phyloP scores from a whole-genome alignment of 176 grass and related monocot genomes.

The Musa itinerans region DNA sequence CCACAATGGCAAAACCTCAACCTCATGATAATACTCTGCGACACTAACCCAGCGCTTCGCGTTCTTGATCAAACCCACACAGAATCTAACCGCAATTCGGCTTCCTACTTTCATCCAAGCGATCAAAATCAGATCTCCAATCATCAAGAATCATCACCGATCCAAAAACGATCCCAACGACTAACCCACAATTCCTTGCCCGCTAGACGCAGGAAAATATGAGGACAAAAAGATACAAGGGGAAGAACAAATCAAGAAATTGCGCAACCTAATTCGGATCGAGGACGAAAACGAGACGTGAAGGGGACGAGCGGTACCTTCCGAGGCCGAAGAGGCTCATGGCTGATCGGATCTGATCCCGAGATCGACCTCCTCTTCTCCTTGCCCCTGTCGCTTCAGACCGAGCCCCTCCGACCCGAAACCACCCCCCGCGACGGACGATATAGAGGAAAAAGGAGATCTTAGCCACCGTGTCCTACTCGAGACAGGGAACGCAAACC shows the following conservation, averaged over 20 bases:
- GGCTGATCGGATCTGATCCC: constrained; percentile 7
- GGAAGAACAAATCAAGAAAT: too few relatives aligned
- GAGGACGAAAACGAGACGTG: background rate
- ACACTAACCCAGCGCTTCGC: background rate
- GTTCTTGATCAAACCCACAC: too few relatives aligned
- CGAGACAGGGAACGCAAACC: too few relatives aligned
- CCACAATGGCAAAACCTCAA: background rate
- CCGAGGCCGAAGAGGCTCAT: constrained; percentile 99
- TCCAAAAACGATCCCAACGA: background rate
- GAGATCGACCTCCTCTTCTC: background rate
- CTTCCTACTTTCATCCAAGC: background rate
- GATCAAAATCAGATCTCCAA: background rate
- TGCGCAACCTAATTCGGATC: background rate
- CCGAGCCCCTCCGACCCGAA: background rate
- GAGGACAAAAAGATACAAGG: background rate
- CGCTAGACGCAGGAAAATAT: background rate
- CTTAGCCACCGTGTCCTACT: too few relatives aligned
- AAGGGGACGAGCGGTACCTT: constrained; percentile 30
- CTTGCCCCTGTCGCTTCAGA: background rate
- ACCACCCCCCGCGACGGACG: too few relatives aligned
- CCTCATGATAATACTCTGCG: background rate
- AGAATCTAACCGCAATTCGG: too few relatives aligned
- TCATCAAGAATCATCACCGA: background rate
- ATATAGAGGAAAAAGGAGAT: too few relatives aligned
- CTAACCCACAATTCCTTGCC: background rate